Conservation (phyloP, 768 basidiomycete genomes). For the Leccinum subtestaceum region DNA sequence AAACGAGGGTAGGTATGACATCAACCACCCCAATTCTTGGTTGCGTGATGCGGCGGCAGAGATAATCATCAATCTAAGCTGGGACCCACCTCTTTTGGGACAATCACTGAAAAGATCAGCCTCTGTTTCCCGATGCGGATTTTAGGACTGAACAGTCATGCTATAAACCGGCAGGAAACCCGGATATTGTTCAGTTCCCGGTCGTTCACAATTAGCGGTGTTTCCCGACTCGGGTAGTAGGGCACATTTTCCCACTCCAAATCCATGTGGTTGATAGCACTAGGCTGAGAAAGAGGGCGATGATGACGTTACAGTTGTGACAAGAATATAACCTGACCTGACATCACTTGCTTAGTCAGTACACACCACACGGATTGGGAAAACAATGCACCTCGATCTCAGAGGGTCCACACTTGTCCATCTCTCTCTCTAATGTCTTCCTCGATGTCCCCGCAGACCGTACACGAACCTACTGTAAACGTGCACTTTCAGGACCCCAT, state of each 20-base stretch:
- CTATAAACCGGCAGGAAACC: neutral
- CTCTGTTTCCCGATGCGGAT: neutral
- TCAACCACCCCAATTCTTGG: constrained; percentile 14
- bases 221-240: neutral
- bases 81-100: neutral
- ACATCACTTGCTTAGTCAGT: neutral
- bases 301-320: neutral
- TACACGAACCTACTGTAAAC: neutral
- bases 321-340: neutral
- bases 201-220: neutral
- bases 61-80: neutral
- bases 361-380: neutral
- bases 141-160: neutral
- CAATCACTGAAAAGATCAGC: neutral
- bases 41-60: neutral
- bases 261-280: neutral
- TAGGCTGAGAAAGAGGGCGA: neutral
- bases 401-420: neutral
- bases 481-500: neutral
- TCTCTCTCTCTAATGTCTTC: constrained; percentile 1
- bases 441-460: neutral
- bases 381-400: neutral
- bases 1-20: constrained; percentile 16
- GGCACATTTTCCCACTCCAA: constrained; percentile 6
- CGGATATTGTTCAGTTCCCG: neutral